Percentiles rank a stretch among this genome's conserved stretches.
phyloP scores from a whole-genome alignment of 2,329 filamentous ascomycete species.

The Xylaria sp. region DNA sequence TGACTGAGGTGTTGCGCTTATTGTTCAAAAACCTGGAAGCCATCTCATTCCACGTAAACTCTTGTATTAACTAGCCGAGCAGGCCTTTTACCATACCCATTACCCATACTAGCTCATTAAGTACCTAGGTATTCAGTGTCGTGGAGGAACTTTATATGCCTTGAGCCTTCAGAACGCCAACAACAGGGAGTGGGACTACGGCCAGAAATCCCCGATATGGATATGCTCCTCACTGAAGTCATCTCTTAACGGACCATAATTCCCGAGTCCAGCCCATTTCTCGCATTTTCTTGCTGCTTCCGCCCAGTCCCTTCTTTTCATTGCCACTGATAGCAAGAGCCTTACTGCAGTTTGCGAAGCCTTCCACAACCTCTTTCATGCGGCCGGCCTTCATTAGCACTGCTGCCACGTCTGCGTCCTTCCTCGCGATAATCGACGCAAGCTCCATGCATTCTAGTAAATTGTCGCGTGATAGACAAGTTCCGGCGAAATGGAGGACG shows the following conservation, averaged over 20 bases:
- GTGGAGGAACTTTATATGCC: constrained; percentile 9
- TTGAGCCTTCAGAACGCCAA: constrained; percentile 29
- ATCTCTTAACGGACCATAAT: constrained; percentile 68
- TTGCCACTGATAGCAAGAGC: constrained; percentile 69
- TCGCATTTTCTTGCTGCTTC: constrained; percentile 68
- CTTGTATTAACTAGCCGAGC: background rate
- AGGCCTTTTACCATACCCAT: background rate
- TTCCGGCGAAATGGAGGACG: constrained; percentile 82
- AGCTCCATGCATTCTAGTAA: constrained; percentile 90
- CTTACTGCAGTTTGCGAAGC: constrained; percentile 81
- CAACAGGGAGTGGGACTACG: constrained; percentile 5
- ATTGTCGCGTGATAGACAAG: constrained; percentile 77
- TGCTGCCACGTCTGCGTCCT: constrained; percentile 72
- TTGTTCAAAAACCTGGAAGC: too few relatives aligned
- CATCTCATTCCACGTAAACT: background rate
- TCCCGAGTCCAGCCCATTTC: constrained; percentile 72
- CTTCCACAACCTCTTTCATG: constrained; percentile 80
- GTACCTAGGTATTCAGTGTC: constrained; percentile 19
- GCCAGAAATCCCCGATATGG: background rate
- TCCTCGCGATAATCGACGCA: constrained; percentile 77
- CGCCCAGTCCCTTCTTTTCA: constrained; percentile 63
- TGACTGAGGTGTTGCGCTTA: background rate
- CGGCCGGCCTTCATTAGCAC: constrained; percentile 72
- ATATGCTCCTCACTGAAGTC: constrained; percentile 18
- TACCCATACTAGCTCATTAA: constrained; percentile 3